Base-by-base conservation (phyloP, 306 rosid genomes). In the Lotus japonicus region DNA sequence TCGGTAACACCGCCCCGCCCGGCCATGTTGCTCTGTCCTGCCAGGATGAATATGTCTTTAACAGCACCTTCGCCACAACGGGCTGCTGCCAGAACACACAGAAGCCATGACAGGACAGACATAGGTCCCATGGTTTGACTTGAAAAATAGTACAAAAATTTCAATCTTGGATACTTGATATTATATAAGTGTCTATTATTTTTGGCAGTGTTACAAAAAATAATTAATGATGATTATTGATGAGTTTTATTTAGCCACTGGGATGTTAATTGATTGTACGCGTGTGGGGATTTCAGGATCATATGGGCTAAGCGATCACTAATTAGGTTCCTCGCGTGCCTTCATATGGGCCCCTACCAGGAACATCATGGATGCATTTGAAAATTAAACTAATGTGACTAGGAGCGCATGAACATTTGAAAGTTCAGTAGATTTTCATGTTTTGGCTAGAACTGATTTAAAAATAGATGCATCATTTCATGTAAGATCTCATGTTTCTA, bases 11-110 rank as follows among this genome's bases (percentile, higher is more conserved):
- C 87, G 5, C 95, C 91, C 0, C 83, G 77, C 1, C 95, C 95
- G 7, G 86, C 91, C 89, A 88, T 88, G 86, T 88, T 88, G 82
- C 95, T 88, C 58, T 85, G 91, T 3, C 91, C 95, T 1, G 75
- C 89, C 7, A 88, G 73, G 15, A 88, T 65, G 65, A 85, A 85
- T 0, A 88, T 73, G 70, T 73, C 79, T 53, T 11, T 64, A 0
- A n/a, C n/a, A n/a, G 14, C 54, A 11, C 54, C 64, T 9, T 0
- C 18, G 1, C 51, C 43, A 9, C 58, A 50, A 6, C 36, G 55
- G 17, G 63, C 28, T 8, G 12, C 43, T 45, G 64, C 17, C 15
- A 56, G 5, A 12, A 66, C 3, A 43, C 38, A 51, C 12, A 59
- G 10, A 26, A 60, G 15, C 43, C 55, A 36, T 26, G 62, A 36